Percentiles rank a stretch among this genome's conserved stretches.
Conservation (phyloP, 176 grass and related monocot species). For the Triticum timopheevii region DNA sequence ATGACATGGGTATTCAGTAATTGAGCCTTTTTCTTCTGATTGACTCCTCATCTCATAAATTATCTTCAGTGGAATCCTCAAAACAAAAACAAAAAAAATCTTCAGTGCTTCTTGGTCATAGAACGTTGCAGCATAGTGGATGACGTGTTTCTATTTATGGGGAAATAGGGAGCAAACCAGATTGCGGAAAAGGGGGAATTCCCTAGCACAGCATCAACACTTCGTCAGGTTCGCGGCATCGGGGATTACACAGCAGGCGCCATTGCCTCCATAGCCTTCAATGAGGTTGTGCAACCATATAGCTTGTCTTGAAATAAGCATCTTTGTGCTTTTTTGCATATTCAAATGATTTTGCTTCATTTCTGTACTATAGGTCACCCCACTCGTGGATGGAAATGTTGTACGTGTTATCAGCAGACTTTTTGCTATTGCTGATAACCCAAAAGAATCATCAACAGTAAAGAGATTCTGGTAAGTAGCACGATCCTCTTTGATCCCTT, state of each 20-base stretch:
- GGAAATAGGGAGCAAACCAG: slow-evolving; percentile 75
- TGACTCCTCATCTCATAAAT: not conserved
- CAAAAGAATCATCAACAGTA: slow-evolving; percentile 78
- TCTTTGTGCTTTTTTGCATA: not conserved
- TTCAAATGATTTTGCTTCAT: slow-evolving; percentile 23
- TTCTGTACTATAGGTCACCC: slow-evolving; percentile 51
- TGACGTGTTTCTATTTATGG: not conserved
- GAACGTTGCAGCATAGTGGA: not conserved
- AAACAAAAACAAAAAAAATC: too few species aligned
- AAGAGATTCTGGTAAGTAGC: slow-evolving; percentile 72
- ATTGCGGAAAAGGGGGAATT: slow-evolving; percentile 62
- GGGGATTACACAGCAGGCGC: slow-evolving; percentile 94
- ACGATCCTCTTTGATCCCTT: not conserved
- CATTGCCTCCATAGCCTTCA: slow-evolving; percentile 93
- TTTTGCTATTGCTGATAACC: slow-evolving; percentile 75
- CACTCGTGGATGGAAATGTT: slow-evolving; percentile 94
- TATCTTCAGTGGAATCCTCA: not conserved
- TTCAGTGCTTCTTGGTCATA: not conserved
- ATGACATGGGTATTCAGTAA: not conserved
- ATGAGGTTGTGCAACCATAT: slow-evolving; percentile 54
- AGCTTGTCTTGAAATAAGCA: not conserved
- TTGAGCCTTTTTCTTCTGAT: not conserved
- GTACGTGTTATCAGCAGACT: slow-evolving; percentile 81
- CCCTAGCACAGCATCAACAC: slow-evolving; percentile 56
- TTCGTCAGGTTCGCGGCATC: slow-evolving; percentile 73